These are phyloP conservation scores for Ilyonectria robusta DNA, from an alignment of 2,329 filamentous ascomycete genomes.

Conservation along the genomic window DNA sequence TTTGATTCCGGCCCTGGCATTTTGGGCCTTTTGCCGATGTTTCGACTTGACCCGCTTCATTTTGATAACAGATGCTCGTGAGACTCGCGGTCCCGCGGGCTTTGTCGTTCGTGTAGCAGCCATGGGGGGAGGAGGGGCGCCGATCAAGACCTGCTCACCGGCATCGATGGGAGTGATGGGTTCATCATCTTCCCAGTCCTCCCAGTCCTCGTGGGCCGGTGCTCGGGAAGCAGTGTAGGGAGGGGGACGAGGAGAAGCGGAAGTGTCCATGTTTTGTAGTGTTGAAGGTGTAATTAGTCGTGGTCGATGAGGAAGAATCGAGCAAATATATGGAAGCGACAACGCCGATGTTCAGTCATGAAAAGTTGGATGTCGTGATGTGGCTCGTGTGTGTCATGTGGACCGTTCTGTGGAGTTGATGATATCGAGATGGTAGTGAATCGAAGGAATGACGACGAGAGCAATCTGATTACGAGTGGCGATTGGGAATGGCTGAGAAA, in stretches of 20 bases:
- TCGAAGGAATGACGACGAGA: constrained; percentile 8
- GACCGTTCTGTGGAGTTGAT: constrained; percentile 16
- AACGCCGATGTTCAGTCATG: constrained; percentile 33
- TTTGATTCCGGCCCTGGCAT: constrained; percentile 74
- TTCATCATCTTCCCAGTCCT: constrained; percentile 68
- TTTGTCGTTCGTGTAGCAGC: constrained; percentile 32
- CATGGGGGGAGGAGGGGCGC: constrained; percentile 37
- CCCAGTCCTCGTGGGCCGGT: constrained; percentile 61
- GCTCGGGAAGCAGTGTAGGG: constrained; percentile 34
- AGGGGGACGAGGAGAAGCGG: constrained; percentile 31
- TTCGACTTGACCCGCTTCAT: constrained; percentile 69
- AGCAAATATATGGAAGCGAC: constrained; percentile 3
- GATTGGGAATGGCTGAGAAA: constrained; percentile 23
- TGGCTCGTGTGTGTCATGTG: constrained; percentile 24
- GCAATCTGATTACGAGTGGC: constrained; percentile 21
- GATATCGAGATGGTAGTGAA: constrained; percentile 20
- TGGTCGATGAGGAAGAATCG: constrained; percentile 11
- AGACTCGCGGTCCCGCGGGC: constrained; percentile 43
- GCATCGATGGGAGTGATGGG: constrained; percentile 57
- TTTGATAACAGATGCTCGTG: constrained; percentile 57
- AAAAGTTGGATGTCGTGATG: constrained; percentile 20
- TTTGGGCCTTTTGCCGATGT: constrained; percentile 72
- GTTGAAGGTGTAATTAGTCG: constrained; percentile 26
- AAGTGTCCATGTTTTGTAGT: constrained; percentile 34
- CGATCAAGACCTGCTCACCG: constrained; percentile 54